Conservation (phyloP, 75 land plant species). For the Cryptomeria japonica region DNA sequence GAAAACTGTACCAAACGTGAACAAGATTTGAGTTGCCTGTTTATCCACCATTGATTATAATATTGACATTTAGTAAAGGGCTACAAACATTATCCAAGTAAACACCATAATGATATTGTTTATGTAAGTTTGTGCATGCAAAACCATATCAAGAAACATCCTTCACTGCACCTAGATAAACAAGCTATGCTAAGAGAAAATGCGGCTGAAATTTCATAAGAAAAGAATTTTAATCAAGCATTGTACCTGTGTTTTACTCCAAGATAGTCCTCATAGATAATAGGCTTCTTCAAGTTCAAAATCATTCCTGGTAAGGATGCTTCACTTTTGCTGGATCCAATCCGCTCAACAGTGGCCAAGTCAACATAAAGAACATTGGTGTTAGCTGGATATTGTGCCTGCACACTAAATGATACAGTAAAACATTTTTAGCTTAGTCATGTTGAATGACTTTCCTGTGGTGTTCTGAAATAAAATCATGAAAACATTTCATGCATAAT, state of each 20-base stretch:
- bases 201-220: too few relatives aligned
- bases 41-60: neutral
- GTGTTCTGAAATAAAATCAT: neutral
- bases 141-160: neutral
- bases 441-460: too few relatives aligned
- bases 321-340: constrained; percentile 59
- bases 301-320: constrained; percentile 93
- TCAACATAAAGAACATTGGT: constrained; percentile 97
- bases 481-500: neutral
- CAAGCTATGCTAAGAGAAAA: neutral
- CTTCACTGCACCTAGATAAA: neutral
- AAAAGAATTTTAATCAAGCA: neutral
- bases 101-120: neutral
- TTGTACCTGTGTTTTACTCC: constrained; percentile 76
- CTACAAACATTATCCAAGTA: neutral
- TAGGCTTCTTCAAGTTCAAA: constrained; percentile 82
- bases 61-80: neutral
- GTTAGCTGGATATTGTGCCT: constrained; percentile 91
- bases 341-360: constrained; percentile 71
- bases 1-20: neutral
- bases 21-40: neutral
- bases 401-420: constrained; percentile 50
- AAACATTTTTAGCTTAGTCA: neutral
- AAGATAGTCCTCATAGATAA: constrained; percentile 63
- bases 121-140: neutral